Conservation (phyloP, 2,329 filamentous ascomycete species). For the Fusarium sp. region DNA sequence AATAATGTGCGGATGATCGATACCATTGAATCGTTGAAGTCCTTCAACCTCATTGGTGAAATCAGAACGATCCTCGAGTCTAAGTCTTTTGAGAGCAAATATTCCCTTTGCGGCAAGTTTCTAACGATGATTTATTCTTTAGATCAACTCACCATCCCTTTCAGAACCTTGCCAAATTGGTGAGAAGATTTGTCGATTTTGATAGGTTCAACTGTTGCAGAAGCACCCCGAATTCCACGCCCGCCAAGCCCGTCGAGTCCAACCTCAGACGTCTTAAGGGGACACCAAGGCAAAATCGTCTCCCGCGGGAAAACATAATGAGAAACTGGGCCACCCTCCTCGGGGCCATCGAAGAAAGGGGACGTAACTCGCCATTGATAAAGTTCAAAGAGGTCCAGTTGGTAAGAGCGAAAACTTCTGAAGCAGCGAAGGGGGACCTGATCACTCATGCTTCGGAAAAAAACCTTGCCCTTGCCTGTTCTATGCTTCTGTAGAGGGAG, state of each 20-base stretch:
- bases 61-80: neutral
- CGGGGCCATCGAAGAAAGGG: neutral
- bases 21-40: neutral
- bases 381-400: neutral
- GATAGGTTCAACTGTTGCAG: neutral
- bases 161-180: neutral
- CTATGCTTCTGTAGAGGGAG: neutral
- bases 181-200: neutral
- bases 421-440: neutral
- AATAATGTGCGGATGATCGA: neutral
- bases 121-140: neutral
- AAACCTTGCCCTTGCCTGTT: too few species aligned
- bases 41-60: neutral
- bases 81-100: neutral
- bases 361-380: neutral
- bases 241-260: neutral
- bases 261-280: neutral
- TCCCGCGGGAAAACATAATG: neutral
- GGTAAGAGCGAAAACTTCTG: fast-evolving
- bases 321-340: neutral
- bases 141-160: neutral
- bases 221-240: neutral
- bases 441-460: too few species aligned
- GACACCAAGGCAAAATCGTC: neutral
- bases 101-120: neutral